phyloP scores from a whole-genome alignment of 495 filamentous ascomycete species.

The Venustampulla echinocandica region DNA sequence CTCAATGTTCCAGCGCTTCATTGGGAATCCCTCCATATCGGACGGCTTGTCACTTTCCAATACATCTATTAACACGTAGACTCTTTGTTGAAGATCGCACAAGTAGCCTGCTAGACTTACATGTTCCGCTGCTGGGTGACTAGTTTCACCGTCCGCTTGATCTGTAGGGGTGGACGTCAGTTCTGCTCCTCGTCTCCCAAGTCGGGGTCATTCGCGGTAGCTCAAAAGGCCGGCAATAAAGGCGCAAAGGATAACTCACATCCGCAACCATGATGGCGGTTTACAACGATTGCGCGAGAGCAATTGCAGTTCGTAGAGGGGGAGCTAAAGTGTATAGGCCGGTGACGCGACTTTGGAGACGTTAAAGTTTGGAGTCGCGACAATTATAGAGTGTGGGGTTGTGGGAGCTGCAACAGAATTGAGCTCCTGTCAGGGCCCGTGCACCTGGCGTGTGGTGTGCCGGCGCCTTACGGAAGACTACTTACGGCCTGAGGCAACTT shows the following conservation, averaged over 20 bases:
- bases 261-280: conserved; percentile 22
- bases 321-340: background rate
- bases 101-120: conserved; percentile 12
- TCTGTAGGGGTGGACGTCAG: conserved; percentile 46
- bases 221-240: background rate
- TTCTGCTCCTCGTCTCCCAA: conserved; percentile 51
- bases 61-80: conserved; percentile 12
- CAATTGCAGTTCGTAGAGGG: background rate
- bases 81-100: background rate
- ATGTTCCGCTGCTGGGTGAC: conserved; percentile 83
- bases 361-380: background rate
- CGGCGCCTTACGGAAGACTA: no score
- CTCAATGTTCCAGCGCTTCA: conserved; percentile 66
- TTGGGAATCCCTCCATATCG: conserved; percentile 77
- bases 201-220: background rate
- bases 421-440: no score
- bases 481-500: no score
- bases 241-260: conserved; percentile 11
- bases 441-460: no score
- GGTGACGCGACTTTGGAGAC: conserved; percentile 1
- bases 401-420: no score
- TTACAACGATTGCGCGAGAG: background rate
- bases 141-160: conserved; percentile 84
- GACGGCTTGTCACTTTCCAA: conserved; percentile 53
- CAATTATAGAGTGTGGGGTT: background rate